A percentile compares a stretch with the other conserved stretches of the same genome.
Conservation (phyloP, 352 stramenopile genomes). For the Globisporangium acanthophoron region DNA sequence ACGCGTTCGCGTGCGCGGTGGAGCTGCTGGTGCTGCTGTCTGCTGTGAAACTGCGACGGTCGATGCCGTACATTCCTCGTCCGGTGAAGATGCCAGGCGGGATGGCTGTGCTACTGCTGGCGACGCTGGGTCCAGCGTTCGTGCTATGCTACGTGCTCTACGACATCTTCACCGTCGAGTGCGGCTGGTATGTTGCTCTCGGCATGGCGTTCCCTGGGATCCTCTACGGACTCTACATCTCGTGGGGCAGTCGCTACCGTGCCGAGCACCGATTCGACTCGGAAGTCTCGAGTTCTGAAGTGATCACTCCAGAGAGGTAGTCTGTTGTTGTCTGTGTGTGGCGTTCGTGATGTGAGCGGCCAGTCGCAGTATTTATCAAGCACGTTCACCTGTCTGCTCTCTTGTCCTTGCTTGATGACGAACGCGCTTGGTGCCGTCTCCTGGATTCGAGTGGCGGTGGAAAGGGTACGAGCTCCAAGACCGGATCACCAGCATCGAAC, state of each 20-base stretch:
- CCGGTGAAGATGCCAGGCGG: constrained; percentile 19
- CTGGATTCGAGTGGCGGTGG: too few relatives aligned
- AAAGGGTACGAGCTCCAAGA: too few relatives aligned
- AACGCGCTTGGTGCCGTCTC: too few relatives aligned
- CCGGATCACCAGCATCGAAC: too few relatives aligned
- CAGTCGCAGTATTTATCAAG: background rate
- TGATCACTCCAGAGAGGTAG: constrained; percentile 1
- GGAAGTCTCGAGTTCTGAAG: background rate
- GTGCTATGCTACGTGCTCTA: constrained; percentile 7
- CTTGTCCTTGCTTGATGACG: too few relatives aligned
- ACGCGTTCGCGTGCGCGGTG: constrained; percentile 64
- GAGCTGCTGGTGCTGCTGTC: constrained; percentile 75
- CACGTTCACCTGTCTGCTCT: too few relatives aligned
- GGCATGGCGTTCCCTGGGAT: background rate
- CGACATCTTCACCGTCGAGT: constrained; percentile 1
- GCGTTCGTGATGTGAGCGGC: background rate
- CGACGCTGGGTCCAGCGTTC: constrained; percentile 3
- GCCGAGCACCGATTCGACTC: background rate
- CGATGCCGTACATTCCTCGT: constrained; percentile 31
- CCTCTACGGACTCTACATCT: constrained; percentile 1
- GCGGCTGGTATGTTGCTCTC: background rate
- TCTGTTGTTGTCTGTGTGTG: background rate
- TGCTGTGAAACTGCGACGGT: constrained; percentile 72
- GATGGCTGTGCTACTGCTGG: constrained; percentile 6
- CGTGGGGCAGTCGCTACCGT: background rate